Evolutionary conservation across 805 yeast genomes (phyloP), one percentile per base, ranked within the genome.

Genomic region (Cyberlindnera mycetangii): DNA sequence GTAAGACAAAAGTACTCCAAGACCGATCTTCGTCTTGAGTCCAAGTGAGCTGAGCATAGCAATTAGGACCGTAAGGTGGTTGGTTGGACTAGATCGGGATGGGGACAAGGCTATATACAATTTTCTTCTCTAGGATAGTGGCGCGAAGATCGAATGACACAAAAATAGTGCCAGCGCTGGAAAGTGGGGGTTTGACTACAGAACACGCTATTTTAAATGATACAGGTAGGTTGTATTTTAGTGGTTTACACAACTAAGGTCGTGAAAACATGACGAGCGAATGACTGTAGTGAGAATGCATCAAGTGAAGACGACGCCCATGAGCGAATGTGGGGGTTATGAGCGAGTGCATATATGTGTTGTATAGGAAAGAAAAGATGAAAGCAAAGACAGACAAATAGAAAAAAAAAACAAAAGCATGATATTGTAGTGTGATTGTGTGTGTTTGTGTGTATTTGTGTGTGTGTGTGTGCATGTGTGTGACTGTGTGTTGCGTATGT

Each of bases 1-100:
- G 59, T 86, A 86, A 1, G 83, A 67, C 3, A 63, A 49, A 19
- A 66, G 48, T n/a, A 64, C 39, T 0, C 63, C 64, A 9, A 59
- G 50, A 5, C 60, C 61, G 8, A 59, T 39, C 48, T 59, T 59
- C 17, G 58, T 48, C 51, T 57, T 55, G 17, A 56, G 42, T 1
- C 59, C 54, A 4, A 51, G 34, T 10, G 45, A 16, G 9, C 35
- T 20, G 17, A 50, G 20, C 50, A 47, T 47, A 12, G 10, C 15
- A 7, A 7, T 14, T 30, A 16, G 10, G n/a, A n/a, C n/a, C n/a
- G n/a, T n/a, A n/a, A n/a, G n/a, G n/a, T 10, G 28, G 12, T n/a
- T 5, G 5, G 28, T 25, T 25, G 28, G 28, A 10, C 25, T 8
- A 8, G 25, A 22, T 22, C 5, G 28, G 14, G 28, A 25, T 25